A percentile compares a stretch with the other conserved stretches of the same genome.
Evolutionary conservation across 192 early-diverging fungal species (phyloP).

Genomic region (Mortierella antarctica): DNA sequence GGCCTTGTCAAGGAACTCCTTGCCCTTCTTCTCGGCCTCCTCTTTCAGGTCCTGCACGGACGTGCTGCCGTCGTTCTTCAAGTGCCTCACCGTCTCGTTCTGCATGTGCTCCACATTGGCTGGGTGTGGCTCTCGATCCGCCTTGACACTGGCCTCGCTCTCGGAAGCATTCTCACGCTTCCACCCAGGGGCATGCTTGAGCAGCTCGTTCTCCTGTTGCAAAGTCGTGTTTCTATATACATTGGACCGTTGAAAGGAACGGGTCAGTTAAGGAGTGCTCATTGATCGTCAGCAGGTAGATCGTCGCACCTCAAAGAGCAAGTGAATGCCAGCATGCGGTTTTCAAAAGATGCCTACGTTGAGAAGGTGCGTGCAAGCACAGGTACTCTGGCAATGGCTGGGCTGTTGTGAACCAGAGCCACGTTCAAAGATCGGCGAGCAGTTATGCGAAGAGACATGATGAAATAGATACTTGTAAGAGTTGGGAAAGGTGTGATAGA

Average conservation of each 20-base stretch:
- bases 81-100: constrained; percentile 17
- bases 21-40: not conserved
- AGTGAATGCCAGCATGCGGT: not conserved
- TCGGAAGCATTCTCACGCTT: constrained; percentile 32
- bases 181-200: constrained; percentile 47
- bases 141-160: constrained; percentile 36
- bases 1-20: constrained; percentile 1
- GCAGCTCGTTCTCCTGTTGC: constrained; percentile 1
- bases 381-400: constrained; percentile 10
- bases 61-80: constrained; percentile 4
- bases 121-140: constrained; percentile 29
- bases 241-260: not conserved
- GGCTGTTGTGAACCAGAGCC: constrained; percentile 5
- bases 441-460: constrained; percentile 40
- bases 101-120: constrained; percentile 19
- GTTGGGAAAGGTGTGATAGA: too few relatives aligned
- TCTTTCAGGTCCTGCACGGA: constrained; percentile 10
- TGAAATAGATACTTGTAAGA: too few relatives aligned
- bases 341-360: constrained; percentile 3
- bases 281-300: not conserved
- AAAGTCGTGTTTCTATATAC: not conserved
- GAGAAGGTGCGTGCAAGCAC: constrained; percentile 18
- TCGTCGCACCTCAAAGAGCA: not conserved
- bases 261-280: not conserved
- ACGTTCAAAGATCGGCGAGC: constrained; percentile 22